Percentiles rank a stretch among this genome's conserved stretches.
Conservation (phyloP, 805 yeast genomes). For the Kazachstania bromeliacearum region DNA sequence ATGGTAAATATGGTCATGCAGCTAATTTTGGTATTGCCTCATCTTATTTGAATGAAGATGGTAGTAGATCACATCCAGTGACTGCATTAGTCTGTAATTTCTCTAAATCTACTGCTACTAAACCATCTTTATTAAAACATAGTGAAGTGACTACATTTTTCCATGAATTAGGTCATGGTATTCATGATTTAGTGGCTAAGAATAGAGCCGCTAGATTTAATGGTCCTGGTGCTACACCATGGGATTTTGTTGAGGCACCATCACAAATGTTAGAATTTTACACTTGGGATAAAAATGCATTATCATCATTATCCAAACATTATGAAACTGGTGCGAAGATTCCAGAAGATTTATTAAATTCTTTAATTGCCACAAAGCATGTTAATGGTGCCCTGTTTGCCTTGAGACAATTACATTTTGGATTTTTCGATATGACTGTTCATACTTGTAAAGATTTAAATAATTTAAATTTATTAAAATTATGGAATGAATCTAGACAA, state of each 20-base stretch:
- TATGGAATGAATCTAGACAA: slow-evolving; percentile 61
- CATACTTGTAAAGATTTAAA: slow-evolving; percentile 46
- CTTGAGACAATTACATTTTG: slow-evolving; percentile 71
- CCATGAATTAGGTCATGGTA: slow-evolving; percentile 88
- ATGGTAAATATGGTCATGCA: slow-evolving; percentile 83
- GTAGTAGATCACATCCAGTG: slow-evolving; percentile 50
- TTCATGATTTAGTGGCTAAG: slow-evolving; percentile 64
- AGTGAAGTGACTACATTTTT: slow-evolving; percentile 73
- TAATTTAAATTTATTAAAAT: slow-evolving; percentile 37
- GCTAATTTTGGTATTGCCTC: slow-evolving; percentile 67
- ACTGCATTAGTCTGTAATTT: slow-evolving; percentile 80
- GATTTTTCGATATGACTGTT: slow-evolving; percentile 63
- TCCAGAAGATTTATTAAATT: slow-evolving; percentile 46
- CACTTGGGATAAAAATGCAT: slow-evolving; percentile 66
- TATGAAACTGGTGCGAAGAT: slow-evolving; percentile 52
- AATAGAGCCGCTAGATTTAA: slow-evolving; percentile 59
- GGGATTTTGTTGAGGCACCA: slow-evolving; percentile 89
- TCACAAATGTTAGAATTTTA: slow-evolving; percentile 84
- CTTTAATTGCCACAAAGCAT: slow-evolving; percentile 55
- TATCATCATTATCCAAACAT: slow-evolving; percentile 54
- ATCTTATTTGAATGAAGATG: slow-evolving; percentile 44
- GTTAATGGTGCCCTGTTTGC: slow-evolving; percentile 67
- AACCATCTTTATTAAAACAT: slow-evolving; percentile 70
- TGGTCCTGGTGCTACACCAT: slow-evolving; percentile 62
- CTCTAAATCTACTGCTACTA: slow-evolving; percentile 58